phyloP scores from a whole-genome alignment of 495 filamentous ascomycete species.

The Penicillium canariense region DNA sequence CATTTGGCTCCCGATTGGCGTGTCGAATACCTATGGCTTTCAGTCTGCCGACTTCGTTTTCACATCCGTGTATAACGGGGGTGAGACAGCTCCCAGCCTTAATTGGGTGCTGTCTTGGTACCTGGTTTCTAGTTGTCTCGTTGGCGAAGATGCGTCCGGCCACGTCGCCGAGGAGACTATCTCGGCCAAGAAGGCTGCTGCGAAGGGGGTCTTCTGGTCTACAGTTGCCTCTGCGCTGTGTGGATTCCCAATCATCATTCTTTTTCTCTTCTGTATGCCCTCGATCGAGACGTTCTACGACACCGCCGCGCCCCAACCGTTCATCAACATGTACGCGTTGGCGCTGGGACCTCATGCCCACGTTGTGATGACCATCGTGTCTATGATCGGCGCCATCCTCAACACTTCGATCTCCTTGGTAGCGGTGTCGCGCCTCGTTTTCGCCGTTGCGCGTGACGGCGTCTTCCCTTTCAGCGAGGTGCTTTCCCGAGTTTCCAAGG shows the following conservation, averaged over 20 bases:
- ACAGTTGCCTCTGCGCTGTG: slow-evolving; percentile 35
- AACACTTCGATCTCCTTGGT: slow-evolving; percentile 41
- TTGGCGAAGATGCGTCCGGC: slow-evolving; percentile 36
- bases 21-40: slow-evolving; percentile 35
- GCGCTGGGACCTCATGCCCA: slow-evolving; percentile 35
- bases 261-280: slow-evolving; percentile 39
- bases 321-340: slow-evolving; percentile 37
- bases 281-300: slow-evolving; percentile 31
- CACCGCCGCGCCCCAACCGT: slow-evolving; percentile 36
- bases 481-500: slow-evolving; percentile 33
- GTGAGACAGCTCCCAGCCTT: slow-evolving; percentile 25
- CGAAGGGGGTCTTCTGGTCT: slow-evolving; percentile 38
- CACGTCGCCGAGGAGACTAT: slow-evolving; percentile 38
- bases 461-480: slow-evolving; percentile 36
- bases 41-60: slow-evolving; percentile 35
- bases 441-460: slow-evolving; percentile 38
- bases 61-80: slow-evolving; percentile 35
- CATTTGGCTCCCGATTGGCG: slow-evolving; percentile 36
- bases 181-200: slow-evolving; percentile 37
- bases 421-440: slow-evolving; percentile 38
- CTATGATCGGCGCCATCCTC: slow-evolving; percentile 32
- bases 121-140: slow-evolving; percentile 31
- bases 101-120: slow-evolving; percentile 41
- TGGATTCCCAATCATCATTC: slow-evolving; percentile 36
- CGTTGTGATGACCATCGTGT: slow-evolving; percentile 37